A percentile compares a stretch with the other conserved stretches of the same genome.
Evolutionary conservation across 805 yeast species (phyloP).

Genomic region (Torulaspora franciscae): DNA sequence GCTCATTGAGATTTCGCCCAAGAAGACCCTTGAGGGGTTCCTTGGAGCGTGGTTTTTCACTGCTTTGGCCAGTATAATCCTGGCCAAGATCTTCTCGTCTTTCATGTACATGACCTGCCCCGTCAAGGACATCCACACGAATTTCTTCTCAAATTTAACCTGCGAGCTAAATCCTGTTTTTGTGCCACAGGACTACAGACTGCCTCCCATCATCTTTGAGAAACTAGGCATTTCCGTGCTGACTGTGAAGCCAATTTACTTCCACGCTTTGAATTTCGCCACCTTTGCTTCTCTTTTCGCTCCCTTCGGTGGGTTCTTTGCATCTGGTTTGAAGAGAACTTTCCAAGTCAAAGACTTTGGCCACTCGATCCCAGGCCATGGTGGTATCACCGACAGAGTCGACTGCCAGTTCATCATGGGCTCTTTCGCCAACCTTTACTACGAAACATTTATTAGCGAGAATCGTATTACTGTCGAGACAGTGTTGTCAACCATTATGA

Average conservation of each 20-base stretch:
- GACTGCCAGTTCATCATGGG: conserved; percentile 99
- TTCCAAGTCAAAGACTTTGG: conserved; percentile 97
- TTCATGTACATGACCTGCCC: conserved; percentile 85
- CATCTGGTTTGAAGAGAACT: conserved; percentile 94
- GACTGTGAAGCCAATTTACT: conserved; percentile 77
- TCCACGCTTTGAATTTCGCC: conserved; percentile 81
- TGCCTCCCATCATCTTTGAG: conserved; percentile 64
- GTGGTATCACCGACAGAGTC: conserved; percentile 95
- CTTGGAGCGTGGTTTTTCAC: conserved; percentile 97
- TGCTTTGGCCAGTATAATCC: conserved; percentile 60
- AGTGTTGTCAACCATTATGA: conserved; percentile 67
- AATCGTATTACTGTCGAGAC: conserved; percentile 68
- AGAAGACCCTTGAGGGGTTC: conserved; percentile 96
- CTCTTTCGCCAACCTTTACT: conserved; percentile 84
- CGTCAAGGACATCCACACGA: conserved; percentile 58
- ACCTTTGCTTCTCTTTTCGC: conserved; percentile 96
- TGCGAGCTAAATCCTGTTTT: conserved; percentile 92
- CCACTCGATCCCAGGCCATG: conserved; percentile 98
- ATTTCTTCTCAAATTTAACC: conserved; percentile 53
- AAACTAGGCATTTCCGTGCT: conserved; percentile 45
- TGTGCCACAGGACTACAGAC: conserved; percentile 65
- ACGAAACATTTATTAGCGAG: conserved; percentile 82
- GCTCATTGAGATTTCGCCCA: conserved; percentile 88
- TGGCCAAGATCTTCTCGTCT: conserved; percentile 59
- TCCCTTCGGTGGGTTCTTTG: conserved; percentile 98